Evolutionary conservation across 495 filamentous ascomycete genomes (phyloP).

Genomic region (Amphirosellinia nigrospora): DNA sequence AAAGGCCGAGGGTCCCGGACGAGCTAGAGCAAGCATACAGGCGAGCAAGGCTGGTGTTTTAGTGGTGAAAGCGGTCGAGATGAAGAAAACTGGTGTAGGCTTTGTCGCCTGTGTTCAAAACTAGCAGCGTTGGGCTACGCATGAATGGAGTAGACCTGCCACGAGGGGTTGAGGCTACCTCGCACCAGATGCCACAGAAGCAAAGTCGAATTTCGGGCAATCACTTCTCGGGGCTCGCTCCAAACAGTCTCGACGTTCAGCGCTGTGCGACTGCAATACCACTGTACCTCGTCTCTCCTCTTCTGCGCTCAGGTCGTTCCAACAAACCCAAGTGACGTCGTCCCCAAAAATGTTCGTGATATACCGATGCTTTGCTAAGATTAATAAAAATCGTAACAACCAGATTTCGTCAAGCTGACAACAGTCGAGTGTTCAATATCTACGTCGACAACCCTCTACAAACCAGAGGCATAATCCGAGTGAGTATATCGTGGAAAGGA

Average conservation of each 20-base stretch:
- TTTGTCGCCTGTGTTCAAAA: slow-evolving; percentile 20
- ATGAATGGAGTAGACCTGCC: slow-evolving; percentile 25
- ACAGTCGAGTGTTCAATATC: slow-evolving; percentile 19
- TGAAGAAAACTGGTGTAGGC: slow-evolving; percentile 9
- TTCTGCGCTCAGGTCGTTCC: slow-evolving; percentile 28
- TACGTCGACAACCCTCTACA: slow-evolving; percentile 27
- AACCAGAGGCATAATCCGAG: slow-evolving; percentile 22
- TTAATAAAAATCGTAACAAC: not conserved
- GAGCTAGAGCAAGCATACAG: slow-evolving; percentile 28
- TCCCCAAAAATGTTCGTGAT: not conserved
- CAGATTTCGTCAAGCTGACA: not conserved
- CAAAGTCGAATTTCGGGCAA: slow-evolving; percentile 28
- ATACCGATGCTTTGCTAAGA: slow-evolving; percentile 7
- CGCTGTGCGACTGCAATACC: slow-evolving; percentile 37
- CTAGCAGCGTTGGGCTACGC: slow-evolving; percentile 23
- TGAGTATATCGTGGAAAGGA: slow-evolving; percentile 25
- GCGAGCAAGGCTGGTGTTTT: slow-evolving; percentile 3
- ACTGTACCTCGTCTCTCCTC: slow-evolving; percentile 30
- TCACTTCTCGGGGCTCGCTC: slow-evolving; percentile 12
- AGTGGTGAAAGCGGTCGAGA: not conserved
- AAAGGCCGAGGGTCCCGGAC: slow-evolving; percentile 23
- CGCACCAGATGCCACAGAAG: slow-evolving; percentile 32
- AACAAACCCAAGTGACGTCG: slow-evolving; percentile 7
- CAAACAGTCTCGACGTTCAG: slow-evolving; percentile 30
- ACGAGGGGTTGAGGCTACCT: slow-evolving; percentile 30